These are phyloP conservation scores for Kodamaea kaohsiungensis DNA, from an alignment of 805 yeast species.

Conservation along the genomic window DNA sequence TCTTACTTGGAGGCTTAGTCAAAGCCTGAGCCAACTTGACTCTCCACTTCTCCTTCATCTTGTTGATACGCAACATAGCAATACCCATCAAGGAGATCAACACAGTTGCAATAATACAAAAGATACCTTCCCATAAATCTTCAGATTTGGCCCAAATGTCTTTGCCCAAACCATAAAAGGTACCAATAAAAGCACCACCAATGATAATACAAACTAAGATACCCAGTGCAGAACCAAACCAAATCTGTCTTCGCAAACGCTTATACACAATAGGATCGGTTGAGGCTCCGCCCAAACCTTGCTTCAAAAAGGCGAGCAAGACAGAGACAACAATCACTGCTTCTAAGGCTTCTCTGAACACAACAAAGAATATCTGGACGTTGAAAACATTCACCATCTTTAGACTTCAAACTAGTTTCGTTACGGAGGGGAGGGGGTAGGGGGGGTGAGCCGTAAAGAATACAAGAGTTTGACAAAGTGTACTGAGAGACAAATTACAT, in stretches of 20 bases:
- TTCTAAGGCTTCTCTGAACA: conserved; percentile 91
- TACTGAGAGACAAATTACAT: neutral
- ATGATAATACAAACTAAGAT: conserved; percentile 74
- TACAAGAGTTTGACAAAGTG: neutral
- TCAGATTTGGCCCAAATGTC: conserved; percentile 88
- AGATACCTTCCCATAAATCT: conserved; percentile 96
- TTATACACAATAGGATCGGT: conserved; percentile 57
- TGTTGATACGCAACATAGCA: conserved; percentile 93
- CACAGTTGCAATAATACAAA: conserved; percentile 85
- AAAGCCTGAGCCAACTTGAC: conserved; percentile 87
- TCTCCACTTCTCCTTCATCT: conserved; percentile 97
- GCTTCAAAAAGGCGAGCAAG: conserved; percentile 85
- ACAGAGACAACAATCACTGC: conserved; percentile 92
- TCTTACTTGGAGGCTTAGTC: conserved; percentile 54
- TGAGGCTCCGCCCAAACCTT: conserved; percentile 65
- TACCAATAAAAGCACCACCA: conserved; percentile 95
- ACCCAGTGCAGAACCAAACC: conserved; percentile 80
- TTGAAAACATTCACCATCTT: conserved; percentile 60
- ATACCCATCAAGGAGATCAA: conserved; percentile 94
- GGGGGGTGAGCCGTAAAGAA: conserved; percentile 8
- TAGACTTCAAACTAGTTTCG: neutral
- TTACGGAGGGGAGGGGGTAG: neutral
- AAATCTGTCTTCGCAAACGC: conserved; percentile 72
- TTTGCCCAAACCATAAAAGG: conserved; percentile 74
- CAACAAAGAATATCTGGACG: conserved; percentile 80